Evolutionary conservation across 139 green algal genomes (phyloP).

Genomic region (Zygnema circumcarinatum): DNA sequence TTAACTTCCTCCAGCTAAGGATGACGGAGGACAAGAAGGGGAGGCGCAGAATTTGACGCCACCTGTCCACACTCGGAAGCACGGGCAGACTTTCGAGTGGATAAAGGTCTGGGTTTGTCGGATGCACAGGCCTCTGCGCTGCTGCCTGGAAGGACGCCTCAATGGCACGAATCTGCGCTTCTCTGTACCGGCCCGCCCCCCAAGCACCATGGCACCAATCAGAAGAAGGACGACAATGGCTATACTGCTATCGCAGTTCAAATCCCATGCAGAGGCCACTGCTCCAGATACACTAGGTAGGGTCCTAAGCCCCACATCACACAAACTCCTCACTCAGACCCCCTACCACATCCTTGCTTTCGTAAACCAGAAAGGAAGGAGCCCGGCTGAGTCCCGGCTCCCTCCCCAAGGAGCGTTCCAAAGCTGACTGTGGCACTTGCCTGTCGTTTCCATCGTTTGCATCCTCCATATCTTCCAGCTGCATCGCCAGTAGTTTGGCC

Average conservation of each 20-base stretch:
- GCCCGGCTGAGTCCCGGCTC: too few species aligned
- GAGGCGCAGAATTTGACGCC: too few species aligned
- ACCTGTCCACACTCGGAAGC: conserved; percentile 28
- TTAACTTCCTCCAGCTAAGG: too few species aligned
- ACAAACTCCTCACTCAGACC: neutral
- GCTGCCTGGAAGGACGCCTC: conserved; percentile 36
- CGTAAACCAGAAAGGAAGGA: too few species aligned
- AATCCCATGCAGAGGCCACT: neutral
- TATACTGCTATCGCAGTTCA: neutral
- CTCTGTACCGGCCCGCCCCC: neutral
- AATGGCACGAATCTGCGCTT: conserved; percentile 33
- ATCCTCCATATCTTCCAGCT: conserved; percentile 14
- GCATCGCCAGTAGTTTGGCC: conserved; percentile 26
- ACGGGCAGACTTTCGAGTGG: conserved; percentile 37
- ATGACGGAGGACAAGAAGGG: too few species aligned
- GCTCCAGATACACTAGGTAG: neutral
- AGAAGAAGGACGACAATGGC: neutral
- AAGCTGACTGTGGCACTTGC: too few species aligned
- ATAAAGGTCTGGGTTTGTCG: conserved; percentile 21
- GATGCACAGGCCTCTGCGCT: conserved; percentile 23
- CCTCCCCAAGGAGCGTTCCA: too few species aligned
- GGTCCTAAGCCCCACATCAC: neutral
- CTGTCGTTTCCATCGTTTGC: neutral
- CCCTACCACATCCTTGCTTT: neutral
- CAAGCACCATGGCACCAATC: neutral